Conservation (phyloP, 176 grass and related monocot genomes). For the Aegilops umbellulata region DNA sequence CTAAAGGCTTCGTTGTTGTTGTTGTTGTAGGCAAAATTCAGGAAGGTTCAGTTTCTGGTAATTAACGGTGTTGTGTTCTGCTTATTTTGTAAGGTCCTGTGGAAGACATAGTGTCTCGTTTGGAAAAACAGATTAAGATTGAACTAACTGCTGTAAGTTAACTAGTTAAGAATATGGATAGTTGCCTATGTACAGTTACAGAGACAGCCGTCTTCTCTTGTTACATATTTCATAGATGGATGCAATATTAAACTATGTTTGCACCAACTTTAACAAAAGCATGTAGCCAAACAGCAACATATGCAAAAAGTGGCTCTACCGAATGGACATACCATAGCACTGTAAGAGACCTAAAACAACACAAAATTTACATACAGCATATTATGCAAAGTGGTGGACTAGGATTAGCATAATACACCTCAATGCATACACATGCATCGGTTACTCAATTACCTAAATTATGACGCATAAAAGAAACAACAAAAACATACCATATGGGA, state of each 20-base stretch:
- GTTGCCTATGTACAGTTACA: not conserved
- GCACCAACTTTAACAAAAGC: not conserved
- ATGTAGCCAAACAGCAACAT: not conserved
- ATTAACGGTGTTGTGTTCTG: not conserved
- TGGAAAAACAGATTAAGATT: not conserved
- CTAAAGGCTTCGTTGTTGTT: no score
- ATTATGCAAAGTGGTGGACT: not conserved
- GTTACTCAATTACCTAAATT: not conserved
- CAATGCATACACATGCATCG: not conserved
- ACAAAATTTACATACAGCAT: not conserved
- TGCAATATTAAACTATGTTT: not conserved
- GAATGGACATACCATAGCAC: not conserved
- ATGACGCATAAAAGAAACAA: not conserved
- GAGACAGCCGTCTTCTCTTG: not conserved
- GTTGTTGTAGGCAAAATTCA: not conserved
- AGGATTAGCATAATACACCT: not conserved
- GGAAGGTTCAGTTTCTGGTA: not conserved
- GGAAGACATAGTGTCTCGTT: not conserved
- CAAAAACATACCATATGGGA: slow-evolving; percentile 28
- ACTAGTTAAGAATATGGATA: not conserved
- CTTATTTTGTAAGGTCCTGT: not conserved
- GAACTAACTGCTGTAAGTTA: not conserved
- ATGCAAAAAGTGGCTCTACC: not conserved
- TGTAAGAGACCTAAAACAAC: not conserved
- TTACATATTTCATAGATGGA: not conserved